Base-by-base conservation (phyloP, 1,284 basidiomycete species). In the Sphagnurus paluster region DNA sequence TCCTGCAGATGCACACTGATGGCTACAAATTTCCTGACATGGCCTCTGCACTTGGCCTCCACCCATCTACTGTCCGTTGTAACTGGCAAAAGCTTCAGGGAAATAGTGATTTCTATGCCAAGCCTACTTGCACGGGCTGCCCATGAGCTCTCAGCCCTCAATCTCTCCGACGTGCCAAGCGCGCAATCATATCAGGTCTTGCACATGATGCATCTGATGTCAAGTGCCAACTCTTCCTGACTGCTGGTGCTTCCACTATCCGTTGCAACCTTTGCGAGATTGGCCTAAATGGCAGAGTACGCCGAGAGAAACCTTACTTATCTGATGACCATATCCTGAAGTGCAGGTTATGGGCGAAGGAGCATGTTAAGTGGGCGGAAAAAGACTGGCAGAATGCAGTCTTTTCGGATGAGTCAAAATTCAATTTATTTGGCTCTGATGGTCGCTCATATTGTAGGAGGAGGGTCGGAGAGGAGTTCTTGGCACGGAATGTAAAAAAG, bases 361-460 rank as follows among this genome's bases (percentile, higher is more conserved):
- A 14, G 4, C 34, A 36, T 13, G 4, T 20, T 5, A 13, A 35
- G 16, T 28, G 40, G 49, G 28, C 26, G 7, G n/a, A 30, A n/a
- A 13, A 32, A 10, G 17, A 34, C 26, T 50, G 49, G 49, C 23
- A 24, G 30, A 19, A 13, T n/a, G n/a, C n/a, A 25, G 40, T 47
- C 0, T 30, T 14, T n/a, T 62, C n/a, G n/a, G n/a, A n/a, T n/a
- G n/a, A n/a, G n/a, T n/a, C n/a, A n/a, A n/a, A n/a, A n/a, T n/a
- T n/a, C 48, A 59, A 60, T 16, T 38, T 56, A 16, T 49, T 62
- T 39, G 53, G 54, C 2, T 60, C 59, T 24, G 61, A 63, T 59
- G 59, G 61, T 26, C 36, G 43, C 26, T 19, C 55, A 23, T 62
- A 51, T 24, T 44, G 48, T 17, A 54, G 56, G 52, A 56, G 54